Evolutionary conservation across 352 stramenopile species (phyloP), one percentile per base, ranked within the genome.

Genomic region (Blastocystis sp.): DNA sequence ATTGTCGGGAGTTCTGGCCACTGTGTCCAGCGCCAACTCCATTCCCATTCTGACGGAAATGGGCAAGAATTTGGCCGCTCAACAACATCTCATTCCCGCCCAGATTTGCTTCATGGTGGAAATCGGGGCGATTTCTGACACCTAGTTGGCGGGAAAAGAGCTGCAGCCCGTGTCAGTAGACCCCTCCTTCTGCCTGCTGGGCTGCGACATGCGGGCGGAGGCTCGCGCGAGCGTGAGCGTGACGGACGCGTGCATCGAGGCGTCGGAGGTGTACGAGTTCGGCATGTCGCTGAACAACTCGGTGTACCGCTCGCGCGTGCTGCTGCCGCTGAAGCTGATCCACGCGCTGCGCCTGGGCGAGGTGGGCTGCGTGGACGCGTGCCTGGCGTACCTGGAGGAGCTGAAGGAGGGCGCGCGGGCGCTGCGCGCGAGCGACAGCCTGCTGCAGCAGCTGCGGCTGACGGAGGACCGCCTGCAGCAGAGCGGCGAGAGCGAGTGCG

Each of bases 211-310:
- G 64, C 34, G 64, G 10, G 64, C 40, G 7, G 64, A 74, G 1
- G 56, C 43, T 14, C 45, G n/a, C 34, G 21, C 45, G n/a, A 70
- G 45, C 38, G 61, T 48, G 52, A 56, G 23, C 21, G 3, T 43
- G 21, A 43, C 59, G 3, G 52, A 67, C 11, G 52, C 53, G 11
- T 66, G 52, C n/a, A 40, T 84, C 11, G 74, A 21, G 3, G 74
- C 74, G 38, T 84, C 74, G 2, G 74, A 84, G 74, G 23, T 84
- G 34, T 84, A 67, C 61, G 74, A 84, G 53, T 84, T 56, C 48
- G 74, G 74, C 11, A 21, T 84, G n/a, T 59, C 74, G 1, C 74
- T 84, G 60, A 56, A 62, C 34, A 84, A 84, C 61, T 61, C 56
- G 41, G 1, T 67, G 74, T 84, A 84, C 69, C 74, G 74, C 41